phyloP scores from a whole-genome alignment of 2,329 filamentous ascomycete species.

The Tolypocladium capitatum region DNA sequence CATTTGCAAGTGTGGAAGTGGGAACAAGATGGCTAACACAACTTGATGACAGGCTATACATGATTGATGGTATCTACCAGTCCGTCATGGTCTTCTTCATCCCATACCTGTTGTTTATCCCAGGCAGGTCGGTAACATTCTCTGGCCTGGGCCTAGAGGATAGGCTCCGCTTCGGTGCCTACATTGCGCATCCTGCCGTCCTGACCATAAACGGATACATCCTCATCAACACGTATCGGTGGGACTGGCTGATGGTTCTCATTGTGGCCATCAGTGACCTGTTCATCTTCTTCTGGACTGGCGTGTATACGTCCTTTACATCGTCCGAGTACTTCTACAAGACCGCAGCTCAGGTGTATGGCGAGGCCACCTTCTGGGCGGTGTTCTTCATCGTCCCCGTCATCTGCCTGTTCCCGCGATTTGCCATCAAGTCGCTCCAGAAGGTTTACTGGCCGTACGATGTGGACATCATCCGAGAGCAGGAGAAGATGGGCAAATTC shows the following conservation, averaged over 20 bases:
- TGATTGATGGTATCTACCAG: constrained; percentile 90
- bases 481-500: constrained; percentile 73
- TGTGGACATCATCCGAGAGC: constrained; percentile 90
- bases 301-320: constrained; percentile 54
- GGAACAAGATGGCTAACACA: constrained; percentile 2
- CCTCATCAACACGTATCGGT: constrained; percentile 89
- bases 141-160: constrained; percentile 68
- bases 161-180: constrained; percentile 71
- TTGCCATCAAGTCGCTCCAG: constrained; percentile 73
- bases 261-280: constrained; percentile 72
- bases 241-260: constrained; percentile 91
- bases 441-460: constrained; percentile 92
- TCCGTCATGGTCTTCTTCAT: constrained; percentile 89
- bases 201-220: constrained; percentile 90
- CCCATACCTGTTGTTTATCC: constrained; percentile 65
- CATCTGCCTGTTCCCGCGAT: constrained; percentile 76
- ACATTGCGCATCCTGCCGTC: constrained; percentile 73
- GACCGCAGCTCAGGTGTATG: constrained; percentile 66
- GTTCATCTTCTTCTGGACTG: constrained; percentile 92
- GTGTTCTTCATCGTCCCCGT: constrained; percentile 65
- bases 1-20: background rate
- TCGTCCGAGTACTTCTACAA: constrained; percentile 53
- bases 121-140: constrained; percentile 54
- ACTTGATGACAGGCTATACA: constrained; percentile 57
- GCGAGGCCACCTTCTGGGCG: constrained; percentile 76